These are phyloP conservation scores for Entamoeba invadens DNA, from an alignment of 208 protist species.

Conservation along the genomic window DNA sequence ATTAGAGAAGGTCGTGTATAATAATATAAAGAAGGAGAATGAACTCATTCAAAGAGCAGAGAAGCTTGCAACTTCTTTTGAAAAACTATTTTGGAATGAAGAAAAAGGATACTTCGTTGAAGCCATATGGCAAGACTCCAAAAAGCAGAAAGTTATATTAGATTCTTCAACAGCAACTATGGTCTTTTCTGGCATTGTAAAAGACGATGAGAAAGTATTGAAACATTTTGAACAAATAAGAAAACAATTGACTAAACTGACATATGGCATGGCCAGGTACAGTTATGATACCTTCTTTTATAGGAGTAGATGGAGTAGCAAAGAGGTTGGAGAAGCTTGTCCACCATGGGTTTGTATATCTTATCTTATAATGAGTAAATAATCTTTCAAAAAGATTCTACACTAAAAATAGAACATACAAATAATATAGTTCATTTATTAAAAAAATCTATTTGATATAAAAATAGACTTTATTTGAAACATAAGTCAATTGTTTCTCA, in stretches of 20 bases:
- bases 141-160: background rate
- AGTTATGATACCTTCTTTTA: slow-evolving; percentile 11
- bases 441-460: no score
- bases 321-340: background rate
- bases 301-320: background rate
- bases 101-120: background rate
- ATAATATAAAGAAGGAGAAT: background rate
- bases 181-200: slow-evolving; percentile 1
- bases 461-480: no score
- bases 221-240: background rate
- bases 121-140: background rate
- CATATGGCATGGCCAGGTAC: slow-evolving; percentile 5
- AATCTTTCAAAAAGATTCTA: no score
- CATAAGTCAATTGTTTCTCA: no score
- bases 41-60: background rate
- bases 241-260: background rate
- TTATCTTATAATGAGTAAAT: no score
- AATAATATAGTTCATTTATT: no score
- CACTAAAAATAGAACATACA: no score
- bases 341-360: slow-evolving; percentile 20
- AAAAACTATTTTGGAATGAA: background rate
- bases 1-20: background rate
- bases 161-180: slow-evolving; percentile 17
- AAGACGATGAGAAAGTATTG: background rate
- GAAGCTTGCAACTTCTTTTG: background rate